Base-by-base conservation (phyloP, 495 filamentous ascomycete species). In the Penicillium salamii region DNA sequence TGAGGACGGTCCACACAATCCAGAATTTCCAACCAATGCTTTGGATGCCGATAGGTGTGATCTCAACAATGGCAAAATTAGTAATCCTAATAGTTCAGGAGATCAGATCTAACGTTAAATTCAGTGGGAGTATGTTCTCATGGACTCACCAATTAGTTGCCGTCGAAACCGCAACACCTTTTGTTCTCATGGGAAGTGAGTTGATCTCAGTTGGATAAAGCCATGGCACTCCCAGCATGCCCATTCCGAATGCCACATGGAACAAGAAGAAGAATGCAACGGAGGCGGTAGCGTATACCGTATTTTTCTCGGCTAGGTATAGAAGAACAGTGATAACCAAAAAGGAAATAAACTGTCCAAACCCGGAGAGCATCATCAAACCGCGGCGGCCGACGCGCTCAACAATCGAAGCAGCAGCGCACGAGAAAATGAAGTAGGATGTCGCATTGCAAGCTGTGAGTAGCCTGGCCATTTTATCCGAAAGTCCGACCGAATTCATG, bases 211-310 rank as follows among this genome's bases (percentile, higher is more conserved):
- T 72, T 0, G 78, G 64, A 12, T 38, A 45, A 7, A 52, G 36
- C 50, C 50, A 52, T 17, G 50, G 50, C 3, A 52, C 34, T 2
- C 42, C 42, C 6, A 32, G 42, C 15, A 52, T 40, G 5, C 74
- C 75, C 29, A 72, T 61, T 8, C 71, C 76, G 47, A 78, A 78
- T 59, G 53, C 70, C 46, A 72, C 61, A 42, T 74, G 74, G 53
- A 72, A 76, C 31, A 77, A 72, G 50, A 79, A 70, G 58, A 64
- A 69, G 19, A 68, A 48, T 13, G 61, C 49, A 3, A 55, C 58
- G 8, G 62, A 65, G 1, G 63, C 69, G 20, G 23, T 26, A 8
- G 23, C 23, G 23, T 26, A 26, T 8, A 26, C 23, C 4, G 23
- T 26, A 8, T 26, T 26, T 8, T 8, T 26, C 8, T 26, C 23